Base-by-base conservation (phyloP, 1,284 basidiomycete genomes). In the Limonomyces culmigenus region DNA sequence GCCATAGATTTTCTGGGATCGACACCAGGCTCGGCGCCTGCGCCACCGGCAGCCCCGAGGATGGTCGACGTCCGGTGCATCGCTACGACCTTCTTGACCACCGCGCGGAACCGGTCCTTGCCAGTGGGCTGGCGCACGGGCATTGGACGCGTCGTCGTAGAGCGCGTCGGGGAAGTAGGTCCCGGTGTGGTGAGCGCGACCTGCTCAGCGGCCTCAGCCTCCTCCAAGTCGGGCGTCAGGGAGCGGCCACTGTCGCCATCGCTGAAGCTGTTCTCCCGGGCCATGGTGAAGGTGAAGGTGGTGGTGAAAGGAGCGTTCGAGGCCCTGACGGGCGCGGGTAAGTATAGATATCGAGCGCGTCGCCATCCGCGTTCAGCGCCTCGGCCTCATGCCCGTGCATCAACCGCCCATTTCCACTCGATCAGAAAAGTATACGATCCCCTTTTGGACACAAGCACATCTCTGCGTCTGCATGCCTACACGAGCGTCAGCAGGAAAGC, bases 21-120 rank as follows among this genome's bases (percentile, higher is more conserved):
- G 19, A 48, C 34, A 15, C 47, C 47, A 11, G 45, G 47, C 35
- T 48, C 47, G 6, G 45, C 44, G 19, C 45, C 45, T 10, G 33
- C 41, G 16, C 31, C 36, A 8, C 33, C 39, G 10, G 15, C 13
- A 23, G 35, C 19, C n/a, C n/a, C n/a, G 16, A 43, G 35, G 15
- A 19, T 19, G 5, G 38, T 35, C 13, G 44, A 47, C 12, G 38
- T 39, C 30, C 41, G 39, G 29, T 42, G 41, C 41, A 45, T 42
- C 19, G 41, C 37, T 13, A 47, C 41, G 31, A 45, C 38, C 38
- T 43, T 45, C n/a, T n/a, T n/a, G n/a, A n/a, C n/a, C n/a, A n/a
- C n/a, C n/a, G n/a, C n/a, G n/a, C n/a, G 23, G 8, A n/a, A 27
- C 23, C 8, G 23, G 8, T 8, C 23, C 23, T 8, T n/a, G 8